Percentiles rank a stretch among this genome's conserved stretches.
Conservation (phyloP, 805 yeast species). For the Candida montana region DNA sequence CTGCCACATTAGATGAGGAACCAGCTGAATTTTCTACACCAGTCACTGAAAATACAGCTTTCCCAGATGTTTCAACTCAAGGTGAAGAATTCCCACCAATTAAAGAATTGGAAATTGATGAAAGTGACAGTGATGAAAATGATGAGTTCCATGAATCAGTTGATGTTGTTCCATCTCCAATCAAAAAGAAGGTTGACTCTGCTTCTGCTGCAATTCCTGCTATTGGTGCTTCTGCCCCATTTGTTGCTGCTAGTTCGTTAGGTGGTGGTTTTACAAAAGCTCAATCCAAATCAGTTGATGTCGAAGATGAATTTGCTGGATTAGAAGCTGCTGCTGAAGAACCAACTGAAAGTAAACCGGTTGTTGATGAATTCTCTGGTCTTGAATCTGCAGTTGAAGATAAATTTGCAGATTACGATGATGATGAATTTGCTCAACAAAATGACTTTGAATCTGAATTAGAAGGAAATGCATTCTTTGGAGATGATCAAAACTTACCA, state of each 20-base stretch:
- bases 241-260: slow-evolving; percentile 29
- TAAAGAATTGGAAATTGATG: slow-evolving; percentile 47
- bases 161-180: slow-evolving; percentile 23
- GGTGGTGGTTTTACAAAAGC: slow-evolving; percentile 1
- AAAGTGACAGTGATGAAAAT: slow-evolving; percentile 42
- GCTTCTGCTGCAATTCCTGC: slow-evolving; percentile 1
- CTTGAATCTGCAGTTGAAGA: slow-evolving; percentile 37
- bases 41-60: not conserved
- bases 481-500: slow-evolving; percentile 16
- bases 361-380: slow-evolving; percentile 36
- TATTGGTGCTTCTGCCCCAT: slow-evolving; percentile 12
- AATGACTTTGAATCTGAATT: slow-evolving; percentile 17
- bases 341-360: not conserved
- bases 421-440: slow-evolving; percentile 20
- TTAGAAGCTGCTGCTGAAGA: slow-evolving; percentile 10
- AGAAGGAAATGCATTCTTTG: slow-evolving; percentile 22
- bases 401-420: slow-evolving; percentile 19
- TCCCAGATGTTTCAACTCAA: slow-evolving; percentile 6
- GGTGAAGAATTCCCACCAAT: slow-evolving; percentile 61
- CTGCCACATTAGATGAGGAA: slow-evolving; percentile 7
- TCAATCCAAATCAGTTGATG: not conserved
- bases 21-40: slow-evolving; percentile 7
- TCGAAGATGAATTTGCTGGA: slow-evolving; percentile 10
- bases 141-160: slow-evolving; percentile 38
- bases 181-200: not conserved